These are phyloP conservation scores for Psophocarpus tetragonolobus DNA, from an alignment of 306 rosid genomes.

Conservation along the genomic window DNA sequence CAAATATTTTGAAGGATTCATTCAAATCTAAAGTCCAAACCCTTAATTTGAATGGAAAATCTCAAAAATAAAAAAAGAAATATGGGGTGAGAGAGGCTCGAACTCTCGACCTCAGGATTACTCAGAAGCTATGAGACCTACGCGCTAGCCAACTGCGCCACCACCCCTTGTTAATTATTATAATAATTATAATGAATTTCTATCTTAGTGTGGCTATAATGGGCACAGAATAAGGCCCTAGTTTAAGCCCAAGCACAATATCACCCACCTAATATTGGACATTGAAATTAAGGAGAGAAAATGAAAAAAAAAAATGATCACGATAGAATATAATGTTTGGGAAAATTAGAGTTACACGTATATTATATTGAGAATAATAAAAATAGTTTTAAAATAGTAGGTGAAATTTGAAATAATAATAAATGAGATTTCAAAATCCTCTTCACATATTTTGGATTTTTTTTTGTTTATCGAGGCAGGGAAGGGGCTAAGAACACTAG, in stretches of 20 bases:
- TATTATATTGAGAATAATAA: too few relatives aligned
- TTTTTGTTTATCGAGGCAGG: neutral
- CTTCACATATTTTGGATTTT: neutral
- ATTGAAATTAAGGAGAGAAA: too few relatives aligned
- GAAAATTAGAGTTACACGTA: too few relatives aligned
- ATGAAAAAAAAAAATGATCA: too few relatives aligned
- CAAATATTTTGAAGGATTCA: too few relatives aligned
- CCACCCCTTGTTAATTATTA: constrained; percentile 44
- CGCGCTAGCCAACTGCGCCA: constrained; percentile 83
- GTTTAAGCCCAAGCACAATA: neutral
- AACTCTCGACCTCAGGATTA: constrained; percentile 76
- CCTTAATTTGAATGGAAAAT: neutral
- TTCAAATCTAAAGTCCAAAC: too few relatives aligned
- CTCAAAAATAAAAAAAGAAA: neutral
- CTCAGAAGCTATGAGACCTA: constrained; percentile 73
- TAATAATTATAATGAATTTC: too few relatives aligned
- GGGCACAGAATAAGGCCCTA: neutral
- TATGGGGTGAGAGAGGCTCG: constrained; percentile 78
- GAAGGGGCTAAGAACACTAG: neutral
- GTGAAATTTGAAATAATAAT: too few relatives aligned
- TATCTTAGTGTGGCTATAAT: neutral
- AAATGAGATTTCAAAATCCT: too few relatives aligned
- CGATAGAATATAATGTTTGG: too few relatives aligned
- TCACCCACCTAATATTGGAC: neutral
- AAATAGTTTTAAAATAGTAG: too few relatives aligned